Conservation (phyloP, 148 eudicot genomes). For the Chenopodium berlandieri region DNA sequence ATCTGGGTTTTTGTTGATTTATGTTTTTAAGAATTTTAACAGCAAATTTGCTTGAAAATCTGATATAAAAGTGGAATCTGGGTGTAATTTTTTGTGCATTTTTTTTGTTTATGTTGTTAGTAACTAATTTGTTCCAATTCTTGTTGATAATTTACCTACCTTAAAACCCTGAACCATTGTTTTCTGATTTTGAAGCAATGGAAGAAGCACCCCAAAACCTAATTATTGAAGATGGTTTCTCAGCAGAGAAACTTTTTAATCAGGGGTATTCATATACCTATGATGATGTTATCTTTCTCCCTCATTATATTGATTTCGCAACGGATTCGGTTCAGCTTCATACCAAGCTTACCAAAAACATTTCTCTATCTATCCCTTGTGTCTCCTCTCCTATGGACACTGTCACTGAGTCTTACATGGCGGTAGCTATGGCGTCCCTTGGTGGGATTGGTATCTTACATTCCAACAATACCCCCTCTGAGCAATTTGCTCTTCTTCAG, state of each 20-base stretch:
- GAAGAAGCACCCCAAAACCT: neutral
- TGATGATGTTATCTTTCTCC: conserved; percentile 89
- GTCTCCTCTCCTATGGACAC: conserved; percentile 96
- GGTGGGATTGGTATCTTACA: conserved; percentile 83
- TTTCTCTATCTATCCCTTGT: conserved; percentile 68
- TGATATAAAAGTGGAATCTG: no score
- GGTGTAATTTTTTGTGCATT: no score
- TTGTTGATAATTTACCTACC: no score
- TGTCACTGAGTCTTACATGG: conserved; percentile 87
- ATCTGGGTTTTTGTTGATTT: no score
- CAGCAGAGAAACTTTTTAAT: conserved; percentile 57
- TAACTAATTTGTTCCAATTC: no score
- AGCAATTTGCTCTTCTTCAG: conserved; percentile 51
- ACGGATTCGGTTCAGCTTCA: conserved; percentile 66
- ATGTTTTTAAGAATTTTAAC: no score
- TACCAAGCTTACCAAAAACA: conserved; percentile 58
- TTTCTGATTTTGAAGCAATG: conserved; percentile 5
- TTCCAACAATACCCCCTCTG: conserved; percentile 55
- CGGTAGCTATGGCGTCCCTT: conserved; percentile 76
- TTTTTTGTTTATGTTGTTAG: no score
- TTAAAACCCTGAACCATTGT: no score
- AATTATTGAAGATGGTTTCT: conserved; percentile 59
- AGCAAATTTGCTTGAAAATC: no score
- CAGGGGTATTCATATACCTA: conserved; percentile 85
- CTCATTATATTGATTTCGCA: conserved; percentile 85